A percentile compares a stretch with the other conserved stretches of the same genome.
phyloP scores from a whole-genome alignment of 2,329 filamentous ascomycete genomes.

The Simplicillium aogashimaense region DNA sequence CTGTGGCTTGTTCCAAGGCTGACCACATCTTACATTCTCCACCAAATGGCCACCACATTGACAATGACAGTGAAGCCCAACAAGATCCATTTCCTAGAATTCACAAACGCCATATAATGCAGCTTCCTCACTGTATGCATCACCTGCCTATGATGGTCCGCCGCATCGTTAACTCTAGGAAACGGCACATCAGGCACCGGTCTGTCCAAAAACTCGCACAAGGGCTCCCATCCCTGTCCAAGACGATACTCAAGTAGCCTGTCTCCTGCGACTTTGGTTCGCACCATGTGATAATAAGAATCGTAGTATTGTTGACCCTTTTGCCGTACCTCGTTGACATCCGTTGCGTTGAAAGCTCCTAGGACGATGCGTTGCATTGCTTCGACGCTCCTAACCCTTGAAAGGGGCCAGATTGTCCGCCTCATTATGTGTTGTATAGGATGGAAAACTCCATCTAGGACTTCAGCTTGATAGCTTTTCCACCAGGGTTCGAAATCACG shows the following conservation, averaged over 20 bases:
- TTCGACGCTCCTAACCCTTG: not conserved
- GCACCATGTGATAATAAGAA: constrained; percentile 10
- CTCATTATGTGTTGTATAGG: not conserved
- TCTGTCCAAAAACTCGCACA: constrained; percentile 16
- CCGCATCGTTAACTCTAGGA: not conserved
- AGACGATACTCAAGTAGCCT: constrained; percentile 13
- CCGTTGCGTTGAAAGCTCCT: not conserved
- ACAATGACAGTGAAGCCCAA: too few relatives aligned
- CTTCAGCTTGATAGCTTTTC: constrained; percentile 5
- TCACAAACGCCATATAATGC: too few relatives aligned
- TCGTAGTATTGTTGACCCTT: constrained; percentile 6
- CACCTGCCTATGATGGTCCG: too few relatives aligned
- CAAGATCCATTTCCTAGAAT: too few relatives aligned
- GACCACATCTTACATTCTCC: too few relatives aligned
- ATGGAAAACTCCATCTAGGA: constrained; percentile 6
- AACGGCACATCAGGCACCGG: not conserved
- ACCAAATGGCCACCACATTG: too few relatives aligned
- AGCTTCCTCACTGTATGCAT: too few relatives aligned
- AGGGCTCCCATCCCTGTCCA: constrained; percentile 13
- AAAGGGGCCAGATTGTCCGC: too few relatives aligned
- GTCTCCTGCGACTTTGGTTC: constrained; percentile 6
- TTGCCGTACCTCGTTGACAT: not conserved
- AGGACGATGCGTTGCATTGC: too few relatives aligned
- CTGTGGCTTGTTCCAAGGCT: too few relatives aligned
- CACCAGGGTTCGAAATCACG: constrained; percentile 11